A percentile compares a stretch with the other conserved stretches of the same genome.
Conservation (phyloP, 495 filamentous ascomycete genomes). For the Aspergillus avenaceus region DNA sequence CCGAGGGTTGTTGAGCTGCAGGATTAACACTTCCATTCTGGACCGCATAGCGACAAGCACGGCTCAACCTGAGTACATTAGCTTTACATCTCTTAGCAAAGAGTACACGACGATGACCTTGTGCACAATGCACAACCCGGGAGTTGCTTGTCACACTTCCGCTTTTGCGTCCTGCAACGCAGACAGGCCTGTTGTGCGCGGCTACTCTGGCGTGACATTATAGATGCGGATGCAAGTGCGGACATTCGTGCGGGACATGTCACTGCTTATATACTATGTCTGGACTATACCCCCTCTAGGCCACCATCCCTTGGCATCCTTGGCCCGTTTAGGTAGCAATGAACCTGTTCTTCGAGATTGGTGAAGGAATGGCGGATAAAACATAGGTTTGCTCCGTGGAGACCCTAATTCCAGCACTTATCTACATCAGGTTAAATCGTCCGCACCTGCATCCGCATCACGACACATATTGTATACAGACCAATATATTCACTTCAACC, state of each 20-base stretch:
- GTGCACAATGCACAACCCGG: slow-evolving; percentile 1
- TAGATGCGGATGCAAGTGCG: neutral
- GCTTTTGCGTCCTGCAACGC: slow-evolving; percentile 3
- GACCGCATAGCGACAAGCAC: neutral
- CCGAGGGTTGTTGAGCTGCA: neutral
- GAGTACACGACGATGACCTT: neutral
- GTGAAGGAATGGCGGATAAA: neutral
- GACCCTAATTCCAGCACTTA: too few species aligned
- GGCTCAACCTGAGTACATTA: neutral
- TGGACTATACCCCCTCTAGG: too few species aligned
- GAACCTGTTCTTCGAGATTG: neutral
- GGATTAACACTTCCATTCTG: neutral
- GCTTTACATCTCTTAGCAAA: neutral
- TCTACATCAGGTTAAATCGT: neutral
- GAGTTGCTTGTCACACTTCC: slow-evolving; percentile 2
- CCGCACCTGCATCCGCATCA: slow-evolving; percentile 1
- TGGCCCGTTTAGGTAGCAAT: too few species aligned
- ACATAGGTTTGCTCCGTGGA: too few species aligned
- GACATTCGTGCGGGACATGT: too few species aligned
- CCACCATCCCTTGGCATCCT: too few species aligned
- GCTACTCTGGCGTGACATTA: neutral
- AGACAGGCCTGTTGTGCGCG: neutral
- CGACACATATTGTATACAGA: too few species aligned
- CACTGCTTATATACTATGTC: too few species aligned
- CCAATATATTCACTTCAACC: too few species aligned